Evolutionary conservation across 495 filamentous ascomycete genomes (phyloP).

Genomic region (Lepidopterella palustris): DNA sequence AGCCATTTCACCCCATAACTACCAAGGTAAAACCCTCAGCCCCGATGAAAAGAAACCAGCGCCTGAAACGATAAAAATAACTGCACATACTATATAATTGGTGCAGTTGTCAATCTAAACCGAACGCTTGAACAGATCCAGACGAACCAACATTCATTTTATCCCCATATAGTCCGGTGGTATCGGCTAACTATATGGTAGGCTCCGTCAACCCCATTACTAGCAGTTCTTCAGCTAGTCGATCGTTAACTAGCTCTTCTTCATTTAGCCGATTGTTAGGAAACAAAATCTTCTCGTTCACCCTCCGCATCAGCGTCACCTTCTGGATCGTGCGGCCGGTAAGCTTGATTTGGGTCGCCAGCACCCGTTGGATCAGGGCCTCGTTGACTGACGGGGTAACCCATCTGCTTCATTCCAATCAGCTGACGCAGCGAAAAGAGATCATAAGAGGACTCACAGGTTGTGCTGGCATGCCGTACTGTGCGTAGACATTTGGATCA

Average conservation of each 20-base stretch:
- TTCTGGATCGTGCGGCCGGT: constrained; percentile 38
- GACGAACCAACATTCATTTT: no score
- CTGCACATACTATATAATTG: no score
- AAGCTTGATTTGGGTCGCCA: constrained; percentile 35
- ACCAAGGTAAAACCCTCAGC: no score
- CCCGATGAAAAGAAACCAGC: neutral
- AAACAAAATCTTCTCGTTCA: constrained; percentile 42
- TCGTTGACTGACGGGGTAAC: constrained; percentile 47
- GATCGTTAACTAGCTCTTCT: no score
- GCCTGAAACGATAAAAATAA: neutral
- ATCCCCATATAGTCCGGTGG: no score
- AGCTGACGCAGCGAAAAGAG: constrained; percentile 10
- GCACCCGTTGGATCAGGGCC: constrained; percentile 42
- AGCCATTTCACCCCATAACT: no score
- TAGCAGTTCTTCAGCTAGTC: no score
- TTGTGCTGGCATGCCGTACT: constrained; percentile 72
- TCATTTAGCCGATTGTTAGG: constrained; percentile 5
- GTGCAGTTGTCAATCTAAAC: no score
- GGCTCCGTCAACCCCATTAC: no score
- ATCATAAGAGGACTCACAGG: constrained; percentile 53
- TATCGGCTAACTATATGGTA: no score
- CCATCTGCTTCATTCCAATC: constrained; percentile 44
- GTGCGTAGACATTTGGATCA: constrained; percentile 72
- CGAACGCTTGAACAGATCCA: no score
- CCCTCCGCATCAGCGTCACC: constrained; percentile 54